Evolutionary conservation across 129 eudicot species (phyloP), one percentile per base, ranked within the genome.

Genomic region (Apium graveolens): DNA sequence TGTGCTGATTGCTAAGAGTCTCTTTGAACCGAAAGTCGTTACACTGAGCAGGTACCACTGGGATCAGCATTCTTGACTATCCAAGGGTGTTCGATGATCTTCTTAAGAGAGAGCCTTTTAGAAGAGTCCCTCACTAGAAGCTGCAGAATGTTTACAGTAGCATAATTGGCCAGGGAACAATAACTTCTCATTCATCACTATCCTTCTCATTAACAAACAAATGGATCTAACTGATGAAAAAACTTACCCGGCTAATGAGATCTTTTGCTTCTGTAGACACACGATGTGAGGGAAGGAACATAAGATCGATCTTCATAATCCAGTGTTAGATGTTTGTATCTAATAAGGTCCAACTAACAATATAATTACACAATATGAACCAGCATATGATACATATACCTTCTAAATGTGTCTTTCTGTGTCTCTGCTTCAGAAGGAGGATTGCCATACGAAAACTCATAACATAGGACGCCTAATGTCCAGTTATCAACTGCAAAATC

Each of bases 391-490:
- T 11, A 16, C 17, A 14, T 51, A 29, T 80, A 91, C 97, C 97
- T 90, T 83, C 84, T 77, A 81, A 91, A 91, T 11, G 97, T 95
- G 76, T 91, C 98, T 20, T 55, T 80, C 81, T 95, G 97, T 85
- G 83, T 88, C 84, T 90, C 95, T 38, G 97, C 97, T 77, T 95
- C 98, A 81, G 90, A 95, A 66, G 97, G 96, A 75, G 98, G 98
- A 73, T 35, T 85, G 45, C 98, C 98, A 76, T 85, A 95, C 74
- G 91, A 76, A 82, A 95, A 91, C 82, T 91, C 98, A 69, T 91
- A 95, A 82, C 96, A 95, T 12, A 91, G 92, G 75, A 95, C 44
- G 42, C 98, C 98, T 78, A 88, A 75, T 63, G 98, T 95, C 98
- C 98, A 95, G 75, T 92, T 95, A 80, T 95, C 99, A 21, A 95